Conservation (phyloP, 2,329 filamentous ascomycete genomes). For the Cladophialophora exuberans region DNA sequence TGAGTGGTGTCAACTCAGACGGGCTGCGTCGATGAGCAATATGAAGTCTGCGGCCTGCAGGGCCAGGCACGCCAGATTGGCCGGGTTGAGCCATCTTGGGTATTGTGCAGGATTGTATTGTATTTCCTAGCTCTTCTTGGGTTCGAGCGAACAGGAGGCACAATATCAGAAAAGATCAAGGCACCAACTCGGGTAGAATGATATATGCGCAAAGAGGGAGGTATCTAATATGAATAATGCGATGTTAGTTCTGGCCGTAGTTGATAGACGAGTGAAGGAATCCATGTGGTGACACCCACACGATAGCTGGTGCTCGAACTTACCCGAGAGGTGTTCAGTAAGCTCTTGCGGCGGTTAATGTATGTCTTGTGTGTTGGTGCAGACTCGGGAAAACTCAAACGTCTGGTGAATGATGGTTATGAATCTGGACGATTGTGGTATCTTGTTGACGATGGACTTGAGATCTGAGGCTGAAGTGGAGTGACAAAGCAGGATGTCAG, state of each 20-base stretch:
- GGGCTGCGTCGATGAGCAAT: constrained; percentile 97
- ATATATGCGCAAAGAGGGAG: constrained; percentile 5
- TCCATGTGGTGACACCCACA: not conserved
- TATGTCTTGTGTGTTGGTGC: constrained; percentile 9
- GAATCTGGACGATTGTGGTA: constrained; percentile 18
- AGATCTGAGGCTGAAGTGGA: constrained; percentile 12
- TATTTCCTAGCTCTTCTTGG: constrained; percentile 15
- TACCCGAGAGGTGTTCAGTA: not conserved
- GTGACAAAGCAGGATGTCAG: constrained; percentile 14
- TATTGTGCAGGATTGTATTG: constrained; percentile 7
- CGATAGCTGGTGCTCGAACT: not conserved
- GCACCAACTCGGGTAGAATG: not conserved
- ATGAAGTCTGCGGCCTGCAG: constrained; percentile 86
- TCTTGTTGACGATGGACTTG: constrained; percentile 11
- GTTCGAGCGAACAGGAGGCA: not conserved
- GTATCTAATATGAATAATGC: not conserved
- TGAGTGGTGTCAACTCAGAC: constrained; percentile 93
- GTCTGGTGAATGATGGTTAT: constrained; percentile 13
- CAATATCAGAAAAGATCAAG: not conserved
- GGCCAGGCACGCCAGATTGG: constrained; percentile 62
- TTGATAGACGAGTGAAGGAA: not conserved
- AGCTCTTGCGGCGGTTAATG: not conserved
- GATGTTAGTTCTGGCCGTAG: not conserved
- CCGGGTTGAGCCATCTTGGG: constrained; percentile 68
- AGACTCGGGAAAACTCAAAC: constrained; percentile 11